These are phyloP conservation scores for Termitomyces sp. DNA, from an alignment of 768 basidiomycete species.

Conservation along the genomic window DNA sequence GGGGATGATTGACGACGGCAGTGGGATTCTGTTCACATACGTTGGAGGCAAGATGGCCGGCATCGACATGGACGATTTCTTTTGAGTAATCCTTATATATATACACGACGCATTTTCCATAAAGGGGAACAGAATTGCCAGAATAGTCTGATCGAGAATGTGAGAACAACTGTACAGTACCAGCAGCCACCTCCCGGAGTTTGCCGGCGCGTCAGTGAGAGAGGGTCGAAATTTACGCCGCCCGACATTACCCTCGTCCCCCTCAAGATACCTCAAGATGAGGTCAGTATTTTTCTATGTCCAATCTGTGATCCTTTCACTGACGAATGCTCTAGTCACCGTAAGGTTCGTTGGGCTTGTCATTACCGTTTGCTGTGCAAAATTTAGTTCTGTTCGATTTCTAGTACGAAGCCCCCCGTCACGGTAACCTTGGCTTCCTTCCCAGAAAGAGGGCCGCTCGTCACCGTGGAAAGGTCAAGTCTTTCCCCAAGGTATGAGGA, in stretches of 20 bases:
- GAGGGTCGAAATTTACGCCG: conserved; percentile 27
- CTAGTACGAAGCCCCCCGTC: conserved; percentile 97
- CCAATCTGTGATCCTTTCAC: conserved; percentile 13
- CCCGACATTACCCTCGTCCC: conserved; percentile 32
- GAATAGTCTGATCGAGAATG: neutral
- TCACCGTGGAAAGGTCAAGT: conserved; percentile 99
- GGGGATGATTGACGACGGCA: neutral
- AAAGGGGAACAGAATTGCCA: conserved; percentile 15
- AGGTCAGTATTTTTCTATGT: conserved; percentile 43
- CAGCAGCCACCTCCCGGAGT: conserved; percentile 33
- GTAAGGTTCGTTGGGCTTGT: conserved; percentile 60
- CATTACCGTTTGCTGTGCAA: conserved; percentile 4
- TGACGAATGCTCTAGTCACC: conserved; percentile 55
- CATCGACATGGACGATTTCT: no score
- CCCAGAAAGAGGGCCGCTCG: conserved; percentile 96
- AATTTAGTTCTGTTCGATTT: conserved; percentile 8
- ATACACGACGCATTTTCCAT: conserved; percentile 9
- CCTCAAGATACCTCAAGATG: conserved; percentile 58
- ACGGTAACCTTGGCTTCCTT: conserved; percentile 96
- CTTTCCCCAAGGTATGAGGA: conserved; percentile 88
- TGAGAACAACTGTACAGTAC: conserved; percentile 37
- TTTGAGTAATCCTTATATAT: no score
- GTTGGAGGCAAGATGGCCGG: neutral
- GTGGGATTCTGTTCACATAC: neutral
- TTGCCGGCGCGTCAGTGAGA: conserved; percentile 27